phyloP scores from a whole-genome alignment of 129 eudicot species.

The Saposhnikovia divaricata region DNA sequence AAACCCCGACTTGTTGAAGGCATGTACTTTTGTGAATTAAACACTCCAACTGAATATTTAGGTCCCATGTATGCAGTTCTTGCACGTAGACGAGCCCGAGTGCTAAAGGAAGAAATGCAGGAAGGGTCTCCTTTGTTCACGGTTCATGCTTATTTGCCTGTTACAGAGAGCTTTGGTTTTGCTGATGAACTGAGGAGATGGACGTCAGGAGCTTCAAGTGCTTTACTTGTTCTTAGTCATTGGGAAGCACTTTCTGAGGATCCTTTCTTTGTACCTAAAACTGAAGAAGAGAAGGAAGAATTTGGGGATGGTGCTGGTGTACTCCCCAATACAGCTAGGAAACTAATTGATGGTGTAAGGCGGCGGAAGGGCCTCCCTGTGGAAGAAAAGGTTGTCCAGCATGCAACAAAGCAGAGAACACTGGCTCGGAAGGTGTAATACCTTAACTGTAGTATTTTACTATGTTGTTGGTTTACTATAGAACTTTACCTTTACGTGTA shows the following conservation, averaged over 20 bases:
- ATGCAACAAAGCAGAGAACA: constrained; percentile 91
- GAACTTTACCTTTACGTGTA: background rate
- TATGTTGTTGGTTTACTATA: background rate
- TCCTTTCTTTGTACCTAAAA: constrained; percentile 92
- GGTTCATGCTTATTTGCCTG: constrained; percentile 91
- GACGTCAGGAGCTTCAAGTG: constrained; percentile 94
- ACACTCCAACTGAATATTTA: constrained; percentile 71
- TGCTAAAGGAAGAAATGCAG: constrained; percentile 90
- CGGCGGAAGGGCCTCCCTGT: constrained; percentile 83
- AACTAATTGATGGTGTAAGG: constrained; percentile 81
- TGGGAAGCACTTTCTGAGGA: constrained; percentile 87
- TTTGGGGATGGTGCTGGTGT: constrained; percentile 92
- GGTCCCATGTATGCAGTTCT: constrained; percentile 88
- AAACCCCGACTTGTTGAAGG: constrained; percentile 90
- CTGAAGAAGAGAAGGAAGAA: constrained; percentile 93
- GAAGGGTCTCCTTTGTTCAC: constrained; percentile 93
- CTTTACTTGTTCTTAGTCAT: constrained; percentile 87
- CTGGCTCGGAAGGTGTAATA: constrained; percentile 84
- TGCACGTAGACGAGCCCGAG: constrained; percentile 75
- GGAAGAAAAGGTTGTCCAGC: constrained; percentile 89
- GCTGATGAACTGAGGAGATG: constrained; percentile 84
- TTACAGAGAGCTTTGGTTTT: constrained; percentile 88
- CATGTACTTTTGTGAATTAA: constrained; percentile 81
- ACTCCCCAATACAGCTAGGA: constrained; percentile 62
- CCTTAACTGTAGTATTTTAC: background rate